Percentiles rank a stretch among this genome's conserved stretches.
Evolutionary conservation across 2,329 filamentous ascomycete genomes (phyloP).

Genomic region (Daldinia sp.): DNA sequence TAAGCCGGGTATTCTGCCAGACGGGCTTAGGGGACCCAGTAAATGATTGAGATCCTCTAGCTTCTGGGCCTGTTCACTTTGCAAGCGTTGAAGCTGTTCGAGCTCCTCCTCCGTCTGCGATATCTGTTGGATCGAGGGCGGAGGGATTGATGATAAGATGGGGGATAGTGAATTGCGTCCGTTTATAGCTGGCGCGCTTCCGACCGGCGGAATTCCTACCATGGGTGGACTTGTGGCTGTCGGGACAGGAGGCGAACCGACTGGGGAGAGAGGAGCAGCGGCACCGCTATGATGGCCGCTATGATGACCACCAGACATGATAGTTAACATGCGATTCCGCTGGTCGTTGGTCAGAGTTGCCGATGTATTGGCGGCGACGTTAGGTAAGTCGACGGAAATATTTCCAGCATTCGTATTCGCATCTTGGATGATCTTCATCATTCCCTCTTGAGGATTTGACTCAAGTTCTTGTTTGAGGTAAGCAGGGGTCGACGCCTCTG

Average conservation of each 20-base stretch:
- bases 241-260: conserved; percentile 34
- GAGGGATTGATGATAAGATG: conserved; percentile 55
- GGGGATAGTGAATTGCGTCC: conserved; percentile 57
- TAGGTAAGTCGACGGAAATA: conserved; percentile 58
- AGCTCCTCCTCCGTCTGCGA: conserved; percentile 77
- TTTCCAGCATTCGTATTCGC: conserved; percentile 62
- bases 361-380: conserved; percentile 64
- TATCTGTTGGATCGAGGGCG: conserved; percentile 67
- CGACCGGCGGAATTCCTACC: conserved; percentile 35
- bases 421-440: conserved; percentile 72
- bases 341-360: conserved; percentile 65
- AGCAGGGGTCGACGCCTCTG: conserved; percentile 56
- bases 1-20: conserved; percentile 78
- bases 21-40: conserved; percentile 82
- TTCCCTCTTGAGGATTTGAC: conserved; percentile 65
- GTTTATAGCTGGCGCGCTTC: conserved; percentile 18
- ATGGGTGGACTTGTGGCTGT: conserved; percentile 35
- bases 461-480: conserved; percentile 65
- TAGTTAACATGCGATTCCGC: conserved; percentile 64
- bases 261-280: conserved; percentile 41
- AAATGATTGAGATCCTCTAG: conserved; percentile 78
- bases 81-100: conserved; percentile 79
- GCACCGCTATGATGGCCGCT: conserved; percentile 34
- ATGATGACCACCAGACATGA: conserved; percentile 59
- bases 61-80: conserved; percentile 78